Evolutionary conservation across 164 flowering plant species (phyloP).

Genomic region (Umbilicus rupestris): DNA sequence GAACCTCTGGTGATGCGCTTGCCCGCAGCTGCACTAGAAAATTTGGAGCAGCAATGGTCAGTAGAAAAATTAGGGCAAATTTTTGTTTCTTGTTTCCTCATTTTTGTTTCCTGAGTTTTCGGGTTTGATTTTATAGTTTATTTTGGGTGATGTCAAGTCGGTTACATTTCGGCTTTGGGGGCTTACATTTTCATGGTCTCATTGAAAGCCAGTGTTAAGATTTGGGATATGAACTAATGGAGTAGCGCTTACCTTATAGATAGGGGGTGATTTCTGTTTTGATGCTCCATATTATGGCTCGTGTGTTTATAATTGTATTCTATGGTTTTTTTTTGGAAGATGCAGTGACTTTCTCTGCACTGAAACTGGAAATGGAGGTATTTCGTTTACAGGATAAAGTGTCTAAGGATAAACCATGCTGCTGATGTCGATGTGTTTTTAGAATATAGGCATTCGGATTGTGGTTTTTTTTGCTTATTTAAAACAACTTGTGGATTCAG

Average conservation of each 20-base stretch:
- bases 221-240: background rate
- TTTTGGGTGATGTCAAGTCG: background rate
- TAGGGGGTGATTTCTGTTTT: too few relatives aligned
- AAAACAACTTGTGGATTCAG: background rate
- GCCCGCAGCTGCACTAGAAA: background rate
- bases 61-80: too few relatives aligned
- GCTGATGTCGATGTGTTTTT: background rate
- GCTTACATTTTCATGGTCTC: too few relatives aligned
- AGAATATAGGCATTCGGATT: background rate
- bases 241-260: too few relatives aligned
- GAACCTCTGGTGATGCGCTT: conserved; percentile 2
- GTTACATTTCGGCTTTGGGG: too few relatives aligned
- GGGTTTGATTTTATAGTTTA: background rate
- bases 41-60: background rate
- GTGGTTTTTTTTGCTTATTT: background rate
- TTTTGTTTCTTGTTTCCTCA: too few relatives aligned
- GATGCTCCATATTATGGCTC: too few relatives aligned
- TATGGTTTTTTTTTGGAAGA: background rate
- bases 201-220: background rate
- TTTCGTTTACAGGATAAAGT: background rate
- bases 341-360: background rate
- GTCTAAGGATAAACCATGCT: background rate
- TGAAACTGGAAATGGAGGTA: background rate
- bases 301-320: too few relatives aligned
- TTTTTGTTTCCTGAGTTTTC: too few relatives aligned